Evolutionary conservation across 768 basidiomycete genomes (phyloP), one percentile per base, ranked within the genome.

Genomic region (Fibroporia radiculosa): DNA sequence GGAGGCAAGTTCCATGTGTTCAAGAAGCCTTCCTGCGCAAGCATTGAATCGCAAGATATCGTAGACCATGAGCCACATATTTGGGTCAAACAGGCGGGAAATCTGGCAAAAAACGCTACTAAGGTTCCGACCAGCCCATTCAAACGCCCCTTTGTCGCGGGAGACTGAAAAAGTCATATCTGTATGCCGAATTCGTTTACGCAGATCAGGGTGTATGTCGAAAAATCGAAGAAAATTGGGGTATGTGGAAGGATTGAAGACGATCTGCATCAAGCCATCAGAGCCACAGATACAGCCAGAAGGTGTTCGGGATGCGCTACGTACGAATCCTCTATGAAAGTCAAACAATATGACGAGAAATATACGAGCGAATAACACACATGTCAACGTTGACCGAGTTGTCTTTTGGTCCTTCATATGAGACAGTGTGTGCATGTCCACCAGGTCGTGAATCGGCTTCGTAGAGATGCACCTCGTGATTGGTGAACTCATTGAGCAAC

Each of bases 131-230:
- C 84, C 84, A 2, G 84, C 82, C 84, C 87, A 89, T 60, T 89
- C 84, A 52, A 85, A 85, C 1, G 54, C 60, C 0, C 84, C 87
- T 18, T 58, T 47, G 58, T 88, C 83, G 38, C 84, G 71, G 3
- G 85, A 83, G 29, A 91, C 76, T 51, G 77, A 75, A 62, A 89
- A 88, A 0, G 85, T 81, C 85, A 88, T 89, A 44, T 80, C 76
- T 0, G 84, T 84, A 3, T 73, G 69, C 32, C 77, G 52, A 24
- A 79, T 70, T 3, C 62, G 49, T 11, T 47, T 40, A 1, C 47
- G 64, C 31, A 86, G 71, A 12, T 61, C 55, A 4, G 70, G 63
- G 37, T 73, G 66, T 23, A 68, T 58, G 13, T 66, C 61, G 26
- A 88, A 69, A 58, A 89, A 90, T 32, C 75, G 72, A 39, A 84